A percentile compares a stretch with the other conserved stretches of the same genome.
Evolutionary conservation across 164 flowering plant species (phyloP).

Genomic region (Vitis rotundifolia): DNA sequence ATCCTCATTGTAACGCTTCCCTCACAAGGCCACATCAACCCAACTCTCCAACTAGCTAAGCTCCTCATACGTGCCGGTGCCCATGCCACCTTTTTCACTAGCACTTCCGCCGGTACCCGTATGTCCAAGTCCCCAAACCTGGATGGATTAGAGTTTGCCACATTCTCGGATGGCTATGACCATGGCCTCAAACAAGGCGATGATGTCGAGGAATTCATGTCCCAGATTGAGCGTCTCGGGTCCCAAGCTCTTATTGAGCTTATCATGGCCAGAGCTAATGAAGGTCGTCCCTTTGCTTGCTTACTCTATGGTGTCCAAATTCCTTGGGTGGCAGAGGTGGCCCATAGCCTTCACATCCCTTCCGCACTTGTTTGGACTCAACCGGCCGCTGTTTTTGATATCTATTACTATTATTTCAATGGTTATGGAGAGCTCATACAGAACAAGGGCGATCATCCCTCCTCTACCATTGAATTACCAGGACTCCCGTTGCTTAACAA

Average conservation of each 20-base stretch:
- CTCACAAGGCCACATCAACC: conserved; percentile 28
- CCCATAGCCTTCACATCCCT: not conserved
- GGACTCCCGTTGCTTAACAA: conserved; percentile 4
- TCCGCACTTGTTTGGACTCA: not conserved
- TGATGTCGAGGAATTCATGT: not conserved
- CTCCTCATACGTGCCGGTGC: conserved; percentile 10
- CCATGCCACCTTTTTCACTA: conserved; percentile 15
- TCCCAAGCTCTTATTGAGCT: conserved; percentile 1
- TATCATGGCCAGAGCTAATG: not conserved
- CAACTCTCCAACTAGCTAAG: conserved; percentile 23
- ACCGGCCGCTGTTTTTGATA: not conserved
- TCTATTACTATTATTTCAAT: conserved; percentile 2
- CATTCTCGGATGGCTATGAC: conserved; percentile 14
- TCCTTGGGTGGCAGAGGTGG: conserved; percentile 6
- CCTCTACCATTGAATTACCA: not conserved
- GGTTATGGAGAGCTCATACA: not conserved
- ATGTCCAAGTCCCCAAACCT: not conserved
- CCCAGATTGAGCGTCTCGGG: not conserved
- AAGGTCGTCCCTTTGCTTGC: not conserved
- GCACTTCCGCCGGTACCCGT: conserved; percentile 1
- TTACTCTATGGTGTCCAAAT: not conserved
- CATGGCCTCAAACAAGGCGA: not conserved
- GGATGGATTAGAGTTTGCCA: not conserved
- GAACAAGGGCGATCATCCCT: not conserved
- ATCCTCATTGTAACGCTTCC: conserved; percentile 20